Evolutionary conservation across 495 filamentous ascomycete genomes (phyloP), one percentile per base, ranked within the genome.

Genomic region (Bryoglossum gracile): DNA sequence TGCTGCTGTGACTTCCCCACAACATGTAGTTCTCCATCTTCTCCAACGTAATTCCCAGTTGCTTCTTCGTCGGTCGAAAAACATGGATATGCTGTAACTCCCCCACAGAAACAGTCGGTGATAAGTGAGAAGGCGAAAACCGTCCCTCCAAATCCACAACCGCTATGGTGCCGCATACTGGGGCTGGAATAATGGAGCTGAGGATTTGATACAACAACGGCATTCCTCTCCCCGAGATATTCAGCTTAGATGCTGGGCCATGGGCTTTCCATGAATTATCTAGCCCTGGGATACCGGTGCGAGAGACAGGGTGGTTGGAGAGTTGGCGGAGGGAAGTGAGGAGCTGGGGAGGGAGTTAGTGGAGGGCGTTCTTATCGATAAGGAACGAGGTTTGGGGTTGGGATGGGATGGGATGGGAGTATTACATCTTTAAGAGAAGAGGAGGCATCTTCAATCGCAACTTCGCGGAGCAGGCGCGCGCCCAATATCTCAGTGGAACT

Each of bases 91-190:
- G 53, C 14, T 30, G 23, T 5, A 59, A 48, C 9, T 59, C 58
- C 8, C 25, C 38, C 3, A 39, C 9, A 80, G 71, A 10, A 71
- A 59, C n/a, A 30, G 26, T 30, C 6, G 26, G 9, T 79, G 68
- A 24, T 52, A 94, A 36, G 37, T 60, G 73, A 11, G 72, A 60
- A 8, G 81, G 69, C 21, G 82, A 76, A 57, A 94, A 89, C 0
- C 74, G 74, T 33, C 72, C 71, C 35, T 87, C 81, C 0, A 81
- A 70, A 55, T 95, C 89, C 19, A 95, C 58, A 23, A 89, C 66
- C 3, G 84, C 72, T 2, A 90, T 73, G 2, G 85, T 72, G 14
- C 77, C 74, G 10, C 86, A 65, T 0, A 77, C 6, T 30, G 26
- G 73, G 2, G 72, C 64, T 8, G 81, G 67, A 3, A 83, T 65